phyloP scores from a whole-genome alignment of 1,284 basidiomycete species.

The Cutaneotrichosporon sp. region DNA sequence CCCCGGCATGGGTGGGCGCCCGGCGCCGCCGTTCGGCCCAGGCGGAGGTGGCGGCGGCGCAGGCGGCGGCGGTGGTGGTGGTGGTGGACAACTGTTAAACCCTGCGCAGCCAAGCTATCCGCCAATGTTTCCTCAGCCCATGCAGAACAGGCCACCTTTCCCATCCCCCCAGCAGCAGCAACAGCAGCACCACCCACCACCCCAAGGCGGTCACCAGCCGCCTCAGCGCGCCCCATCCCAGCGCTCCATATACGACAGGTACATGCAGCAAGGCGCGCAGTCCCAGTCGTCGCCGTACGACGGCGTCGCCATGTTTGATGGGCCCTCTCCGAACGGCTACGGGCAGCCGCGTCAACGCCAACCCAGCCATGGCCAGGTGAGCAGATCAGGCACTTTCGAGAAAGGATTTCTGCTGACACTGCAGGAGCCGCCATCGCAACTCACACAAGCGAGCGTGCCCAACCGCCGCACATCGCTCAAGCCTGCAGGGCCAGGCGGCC shows the following conservation, averaged over 20 bases:
- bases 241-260: slow-evolving; percentile 2
- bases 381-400: too few relatives aligned
- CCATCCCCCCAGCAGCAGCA: slow-evolving; percentile 4
- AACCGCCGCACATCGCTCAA: slow-evolving; percentile 7
- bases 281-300: slow-evolving; percentile 4
- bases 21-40: background rate
- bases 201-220: background rate
- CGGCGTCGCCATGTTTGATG: slow-evolving; percentile 3
- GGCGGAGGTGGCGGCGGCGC: background rate
- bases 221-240: background rate
- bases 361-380: background rate
- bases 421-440: slow-evolving; percentile 4
- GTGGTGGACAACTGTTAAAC: background rate
- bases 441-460: slow-evolving; percentile 1
- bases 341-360: background rate
- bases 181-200: background rate
- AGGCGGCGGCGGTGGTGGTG: background rate
- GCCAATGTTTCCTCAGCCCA: background rate
- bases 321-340: background rate
- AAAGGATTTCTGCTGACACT: background rate
- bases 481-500: slow-evolving; percentile 2
- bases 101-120: slow-evolving; percentile 1
- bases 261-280: background rate
- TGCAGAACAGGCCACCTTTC: slow-evolving; percentile 3
- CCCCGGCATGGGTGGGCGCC: background rate